phyloP scores from a whole-genome alignment of 2,329 filamentous ascomycete genomes.

The Hymenoscyphus repandus region DNA sequence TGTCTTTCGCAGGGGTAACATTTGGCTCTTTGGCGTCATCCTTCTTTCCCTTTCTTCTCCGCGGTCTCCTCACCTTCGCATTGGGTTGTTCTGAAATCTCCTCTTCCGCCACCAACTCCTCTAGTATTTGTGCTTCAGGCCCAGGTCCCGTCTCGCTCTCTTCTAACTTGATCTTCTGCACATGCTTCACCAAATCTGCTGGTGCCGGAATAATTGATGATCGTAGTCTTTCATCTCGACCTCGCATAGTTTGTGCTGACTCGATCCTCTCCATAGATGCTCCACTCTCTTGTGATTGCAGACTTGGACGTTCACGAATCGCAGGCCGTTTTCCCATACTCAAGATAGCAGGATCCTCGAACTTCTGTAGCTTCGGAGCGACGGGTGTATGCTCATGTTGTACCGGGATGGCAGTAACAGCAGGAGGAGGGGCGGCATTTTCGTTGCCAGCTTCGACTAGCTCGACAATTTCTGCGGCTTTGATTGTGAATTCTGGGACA shows the following conservation, averaged over 20 bases:
- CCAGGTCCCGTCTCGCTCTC: slow-evolving; percentile 20
- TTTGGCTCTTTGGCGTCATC: slow-evolving; percentile 35
- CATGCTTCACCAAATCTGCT: slow-evolving; percentile 40
- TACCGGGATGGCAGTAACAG: not conserved
- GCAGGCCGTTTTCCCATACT: slow-evolving; percentile 34
- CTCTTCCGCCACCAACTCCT: slow-evolving; percentile 22
- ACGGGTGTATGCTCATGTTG: not conserved
- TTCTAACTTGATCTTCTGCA: slow-evolving; percentile 36
- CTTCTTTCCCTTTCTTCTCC: slow-evolving; percentile 37
- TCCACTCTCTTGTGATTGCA: slow-evolving; percentile 29
- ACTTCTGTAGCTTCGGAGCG: slow-evolving; percentile 12
- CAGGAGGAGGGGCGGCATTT: slow-evolving; percentile 15
- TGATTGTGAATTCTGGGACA: slow-evolving; percentile 30
- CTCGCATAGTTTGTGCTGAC: slow-evolving; percentile 19
- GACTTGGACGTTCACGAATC: slow-evolving; percentile 8
- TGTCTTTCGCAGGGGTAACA: slow-evolving; percentile 39
- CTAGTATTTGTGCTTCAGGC: slow-evolving; percentile 19
- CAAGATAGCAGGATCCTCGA: slow-evolving; percentile 33
- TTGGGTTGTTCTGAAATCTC: slow-evolving; percentile 16
- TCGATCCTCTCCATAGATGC: slow-evolving; percentile 27
- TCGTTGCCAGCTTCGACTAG: slow-evolving; percentile 30
- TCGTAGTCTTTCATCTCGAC: slow-evolving; percentile 14
- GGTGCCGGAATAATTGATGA: too few species aligned
- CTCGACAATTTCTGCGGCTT: slow-evolving; percentile 29
- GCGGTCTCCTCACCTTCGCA: slow-evolving; percentile 35